A percentile compares a stretch with the other conserved stretches of the same genome.
Evolutionary conservation across 495 filamentous ascomycete species (phyloP).

Genomic region (Chaetomidium leptoderma): DNA sequence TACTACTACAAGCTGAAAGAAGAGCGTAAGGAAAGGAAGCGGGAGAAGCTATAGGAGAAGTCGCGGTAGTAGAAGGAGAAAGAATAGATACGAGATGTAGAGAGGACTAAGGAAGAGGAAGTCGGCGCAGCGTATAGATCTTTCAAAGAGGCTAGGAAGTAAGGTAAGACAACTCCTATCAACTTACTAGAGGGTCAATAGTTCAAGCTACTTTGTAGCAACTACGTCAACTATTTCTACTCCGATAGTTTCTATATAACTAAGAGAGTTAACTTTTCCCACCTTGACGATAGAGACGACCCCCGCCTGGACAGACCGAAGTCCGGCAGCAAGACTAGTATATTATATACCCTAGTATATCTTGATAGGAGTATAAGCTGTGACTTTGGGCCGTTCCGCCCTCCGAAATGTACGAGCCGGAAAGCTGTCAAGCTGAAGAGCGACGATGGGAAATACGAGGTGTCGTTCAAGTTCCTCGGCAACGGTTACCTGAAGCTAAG

Average conservation of each 20-base stretch:
- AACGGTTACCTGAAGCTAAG: slow-evolving; percentile 3
- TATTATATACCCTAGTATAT: background rate
- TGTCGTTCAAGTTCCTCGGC: background rate
- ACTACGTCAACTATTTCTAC: background rate
- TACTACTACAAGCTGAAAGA: slow-evolving; percentile 2
- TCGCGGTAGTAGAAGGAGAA: background rate
- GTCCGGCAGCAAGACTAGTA: no score
- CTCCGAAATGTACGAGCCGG: background rate
- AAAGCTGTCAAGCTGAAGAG: background rate
- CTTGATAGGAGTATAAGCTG: background rate
- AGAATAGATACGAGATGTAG: background rate
- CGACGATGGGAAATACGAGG: background rate
- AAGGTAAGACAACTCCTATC: no score
- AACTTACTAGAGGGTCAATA: background rate
- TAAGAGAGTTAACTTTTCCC: background rate
- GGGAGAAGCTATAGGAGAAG: no score
- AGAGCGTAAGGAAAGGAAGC: background rate
- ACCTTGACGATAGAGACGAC: background rate
- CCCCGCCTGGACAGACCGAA: background rate
- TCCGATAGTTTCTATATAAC: background rate
- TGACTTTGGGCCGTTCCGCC: background rate
- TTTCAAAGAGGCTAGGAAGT: background rate
- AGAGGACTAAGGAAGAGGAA: background rate
- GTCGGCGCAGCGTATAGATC: background rate
- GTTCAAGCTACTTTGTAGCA: background rate